Evolutionary conservation across 768 basidiomycete genomes (phyloP), one percentile per base, ranked within the genome.

Genomic region (Boletus sp.): DNA sequence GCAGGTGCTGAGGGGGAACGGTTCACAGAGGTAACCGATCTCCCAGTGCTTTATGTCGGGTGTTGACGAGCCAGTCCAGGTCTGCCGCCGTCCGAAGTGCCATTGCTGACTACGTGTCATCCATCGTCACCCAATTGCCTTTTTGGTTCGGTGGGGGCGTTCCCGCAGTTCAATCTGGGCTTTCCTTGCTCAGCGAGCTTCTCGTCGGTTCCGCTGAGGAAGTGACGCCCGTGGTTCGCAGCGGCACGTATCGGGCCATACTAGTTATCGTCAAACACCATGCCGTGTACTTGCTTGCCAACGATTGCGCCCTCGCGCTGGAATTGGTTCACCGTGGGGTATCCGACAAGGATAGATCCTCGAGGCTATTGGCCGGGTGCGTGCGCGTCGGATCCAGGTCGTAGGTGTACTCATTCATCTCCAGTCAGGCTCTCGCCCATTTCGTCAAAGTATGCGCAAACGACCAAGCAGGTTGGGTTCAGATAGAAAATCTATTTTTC

Each of bases 291-390:
- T 53, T 76, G 35, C 67, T 72, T 32, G 61, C 68, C 12, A 67
- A 71, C 2, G 59, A 68, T 20, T 56, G 75, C n/a, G 70, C 73
- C 5, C 59, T 71, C 33, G 60, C 75, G 4, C 57, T 70, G 7
- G 70, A 79, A 28, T 60, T 83, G 7, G 66, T 84, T 8, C 75
- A 78, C 50, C 71, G 70, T 20, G 86, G 84, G 4, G 67, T 89
- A 57, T 73, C 66, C 10, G 80, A 87, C 60, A 69, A 65, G 39
- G 80, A 87, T 59, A 78, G 90, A 54, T 78, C 76, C 41, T 81
- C 85, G 20, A 80, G 90, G 37, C 66, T 92, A 15, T 75, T 77
- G 59, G 86, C 90, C 50, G 90, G 90, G 90, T 91, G 70, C 62
- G 82, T 69, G 39, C 1, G 52, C 18, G 4, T 36, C 29, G 20